These are phyloP conservation scores for Vachellia pachyceras DNA, from an alignment of 306 rosid genomes.

Conservation along the genomic window DNA sequence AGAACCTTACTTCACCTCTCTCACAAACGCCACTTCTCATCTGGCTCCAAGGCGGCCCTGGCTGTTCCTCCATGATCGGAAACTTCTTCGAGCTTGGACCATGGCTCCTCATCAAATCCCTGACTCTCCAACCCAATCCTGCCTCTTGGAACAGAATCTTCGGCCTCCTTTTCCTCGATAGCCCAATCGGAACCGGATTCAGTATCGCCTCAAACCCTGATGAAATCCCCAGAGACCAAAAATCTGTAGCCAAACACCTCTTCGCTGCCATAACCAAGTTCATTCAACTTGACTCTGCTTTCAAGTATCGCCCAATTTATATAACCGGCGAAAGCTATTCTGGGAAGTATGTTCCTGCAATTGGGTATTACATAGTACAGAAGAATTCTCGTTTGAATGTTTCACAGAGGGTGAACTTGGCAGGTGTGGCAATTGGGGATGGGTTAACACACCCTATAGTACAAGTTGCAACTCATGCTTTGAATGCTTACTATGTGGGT, in stretches of 20 bases:
- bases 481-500: slow-evolving; percentile 60
- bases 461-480: slow-evolving; percentile 66
- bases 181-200: slow-evolving; percentile 81
- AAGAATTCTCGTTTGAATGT: slow-evolving; percentile 39
- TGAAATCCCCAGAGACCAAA: slow-evolving; percentile 76
- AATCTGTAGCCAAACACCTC: slow-evolving; percentile 61
- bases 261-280: slow-evolving; percentile 66
- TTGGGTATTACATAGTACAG: slow-evolving; percentile 66
- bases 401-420: slow-evolving; percentile 50
- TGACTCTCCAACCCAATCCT: slow-evolving; percentile 55
- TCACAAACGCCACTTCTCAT: slow-evolving; percentile 76
- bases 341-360: slow-evolving; percentile 77
- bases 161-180: slow-evolving; percentile 77
- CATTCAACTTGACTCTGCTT: slow-evolving; percentile 50
- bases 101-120: slow-evolving; percentile 57
- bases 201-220: slow-evolving; percentile 59
- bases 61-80: slow-evolving; percentile 88
- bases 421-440: slow-evolving; percentile 78
- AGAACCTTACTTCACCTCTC: slow-evolving; percentile 50
- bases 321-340: slow-evolving; percentile 87
- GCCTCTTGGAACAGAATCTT: slow-evolving; percentile 78
- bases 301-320: slow-evolving; percentile 69
- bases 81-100: slow-evolving; percentile 88
- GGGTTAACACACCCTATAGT: slow-evolving; percentile 73
- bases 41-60: slow-evolving; percentile 97